Base-by-base conservation (phyloP, 495 filamentous ascomycete species). In the Podospora appendiculata region DNA sequence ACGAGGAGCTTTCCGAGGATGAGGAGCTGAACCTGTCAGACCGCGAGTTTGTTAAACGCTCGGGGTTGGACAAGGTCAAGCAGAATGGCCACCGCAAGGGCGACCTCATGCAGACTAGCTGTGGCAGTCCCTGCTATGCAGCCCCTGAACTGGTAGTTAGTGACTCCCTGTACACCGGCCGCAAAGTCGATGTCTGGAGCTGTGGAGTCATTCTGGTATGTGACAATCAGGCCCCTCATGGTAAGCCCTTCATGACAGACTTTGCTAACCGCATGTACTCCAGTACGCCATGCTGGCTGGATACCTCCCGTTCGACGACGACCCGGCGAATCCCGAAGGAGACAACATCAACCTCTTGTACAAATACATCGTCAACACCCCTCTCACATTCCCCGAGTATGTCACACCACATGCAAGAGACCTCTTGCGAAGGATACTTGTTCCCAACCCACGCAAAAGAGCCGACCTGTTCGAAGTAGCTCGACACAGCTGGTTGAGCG, bases 281-380 rank as follows among this genome's bases (percentile, higher is more conserved):
- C 14, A 98, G 93, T 99, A 97, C 70, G 93, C 93, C 39, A 99
- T 99, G 93, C 78, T 99, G 50, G 93, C 93, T 10, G 93, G 93
- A 33, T 99, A 97, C 67, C 78, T 99, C n/a, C 93, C 93, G 4
- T 99, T 99, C 64, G 93, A 99, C 62, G 93, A 99, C 61, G 93
- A 99, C 61, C 93, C 93, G 54, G 94, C 91, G 39, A 99, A 99
- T 62, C 93, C 93, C 5, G 93, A 99, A 71, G 93, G 93, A 42
- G 93, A 99, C 58, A 99, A 99, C 63, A 99, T 99, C 75, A 99
- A 97, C 67, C 77, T 97, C 6, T 78, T 99, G 47, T 99, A 99
- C 76, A 97, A 96, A 72, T 99, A 99, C 72, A 99, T 99, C 58
- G 90, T 96, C 51, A 95, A 90, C 40, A 97, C 93, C 6, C 89